Conservation (phyloP, 2,329 filamentous ascomycete species). For the Aspergillus sojae region DNA sequence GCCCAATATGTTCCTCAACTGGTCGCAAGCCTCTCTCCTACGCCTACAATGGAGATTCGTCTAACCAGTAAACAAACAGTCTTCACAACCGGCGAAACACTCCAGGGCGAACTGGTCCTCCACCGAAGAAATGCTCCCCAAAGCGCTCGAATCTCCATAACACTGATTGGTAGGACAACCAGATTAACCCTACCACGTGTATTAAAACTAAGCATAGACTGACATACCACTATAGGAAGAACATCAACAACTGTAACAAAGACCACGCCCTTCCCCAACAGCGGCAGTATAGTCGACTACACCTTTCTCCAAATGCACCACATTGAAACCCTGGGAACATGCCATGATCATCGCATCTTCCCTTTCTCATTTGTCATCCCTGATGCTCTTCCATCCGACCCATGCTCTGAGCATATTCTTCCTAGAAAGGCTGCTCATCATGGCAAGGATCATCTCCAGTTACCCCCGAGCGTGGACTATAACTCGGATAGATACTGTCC, state of each 20-base stretch:
- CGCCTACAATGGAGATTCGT: neutral
- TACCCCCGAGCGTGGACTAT: conserved; percentile 11
- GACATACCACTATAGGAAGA: neutral
- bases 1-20: neutral
- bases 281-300: neutral
- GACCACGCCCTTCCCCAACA: neutral
- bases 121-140: neutral
- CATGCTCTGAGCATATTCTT: neutral
- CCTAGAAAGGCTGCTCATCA: neutral
- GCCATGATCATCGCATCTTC: neutral
- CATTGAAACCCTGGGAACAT: neutral
- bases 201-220: neutral
- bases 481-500: conserved; percentile 1
- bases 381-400: neutral
- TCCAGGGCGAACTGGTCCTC: neutral
- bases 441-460: neutral
- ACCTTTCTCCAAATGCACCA: neutral
- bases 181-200: neutral
- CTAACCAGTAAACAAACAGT: neutral
- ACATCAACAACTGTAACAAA: neutral
- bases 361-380: neutral
- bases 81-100: neutral
- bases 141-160: neutral
- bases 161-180: neutral
- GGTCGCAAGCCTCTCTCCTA: neutral